These are phyloP conservation scores for Paspalum notatum DNA, from an alignment of 176 grass and related monocot genomes.

Conservation along the genomic window DNA sequence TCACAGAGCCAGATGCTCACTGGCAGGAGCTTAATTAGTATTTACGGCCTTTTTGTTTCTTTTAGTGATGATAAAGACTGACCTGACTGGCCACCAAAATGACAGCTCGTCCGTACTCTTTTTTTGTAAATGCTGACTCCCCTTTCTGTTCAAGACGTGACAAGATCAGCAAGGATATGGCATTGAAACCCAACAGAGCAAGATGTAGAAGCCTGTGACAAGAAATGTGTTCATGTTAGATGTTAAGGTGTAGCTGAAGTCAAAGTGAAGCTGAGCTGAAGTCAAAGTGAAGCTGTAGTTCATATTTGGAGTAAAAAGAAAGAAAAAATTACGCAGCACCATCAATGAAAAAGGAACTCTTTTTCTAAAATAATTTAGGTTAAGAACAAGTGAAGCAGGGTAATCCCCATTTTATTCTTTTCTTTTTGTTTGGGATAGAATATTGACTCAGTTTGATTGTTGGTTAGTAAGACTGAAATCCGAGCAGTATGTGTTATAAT, in stretches of 20 bases:
- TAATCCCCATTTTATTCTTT: not conserved
- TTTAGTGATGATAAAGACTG: conserved; percentile 37
- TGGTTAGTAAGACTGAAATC: conserved; percentile 20
- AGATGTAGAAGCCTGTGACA: conserved; percentile 75
- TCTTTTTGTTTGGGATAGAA: not conserved
- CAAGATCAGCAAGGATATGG: conserved; percentile 50
- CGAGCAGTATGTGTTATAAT: conserved; percentile 11
- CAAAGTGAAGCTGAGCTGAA: not conserved
- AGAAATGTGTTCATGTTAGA: conserved; percentile 44
- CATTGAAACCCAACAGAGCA: conserved; percentile 63
- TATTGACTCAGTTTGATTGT: conserved; percentile 12
- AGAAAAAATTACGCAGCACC: not conserved
- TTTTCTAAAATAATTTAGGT: not conserved
- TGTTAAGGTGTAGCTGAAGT: conserved; percentile 9
- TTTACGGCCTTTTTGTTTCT: conserved; percentile 24
- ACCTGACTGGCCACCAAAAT: conserved; percentile 95
- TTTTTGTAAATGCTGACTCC: conserved; percentile 63
- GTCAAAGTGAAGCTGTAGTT: not conserved
- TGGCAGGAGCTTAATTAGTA: not conserved
- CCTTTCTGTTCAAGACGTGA: conserved; percentile 53
- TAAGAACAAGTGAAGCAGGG: conserved; percentile 9
- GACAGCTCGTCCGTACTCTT: conserved; percentile 84
- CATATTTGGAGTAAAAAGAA: not conserved
- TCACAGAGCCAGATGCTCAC: not conserved
- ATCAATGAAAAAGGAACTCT: not conserved